Evolutionary conservation across 2,329 filamentous ascomycete species (phyloP).

Genomic region (Fusarium concolor): DNA sequence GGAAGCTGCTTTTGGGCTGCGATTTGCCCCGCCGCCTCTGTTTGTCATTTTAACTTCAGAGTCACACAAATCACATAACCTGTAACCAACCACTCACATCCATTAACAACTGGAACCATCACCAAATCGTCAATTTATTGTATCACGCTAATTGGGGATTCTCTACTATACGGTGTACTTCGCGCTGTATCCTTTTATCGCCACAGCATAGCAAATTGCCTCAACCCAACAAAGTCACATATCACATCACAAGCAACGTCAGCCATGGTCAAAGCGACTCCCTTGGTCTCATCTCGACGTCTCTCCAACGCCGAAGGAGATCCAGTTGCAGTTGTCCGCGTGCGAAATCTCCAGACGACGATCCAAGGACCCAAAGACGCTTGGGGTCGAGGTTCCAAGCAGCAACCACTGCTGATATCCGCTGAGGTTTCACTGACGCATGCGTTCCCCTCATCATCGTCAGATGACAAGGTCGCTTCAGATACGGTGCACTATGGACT

Average conservation of each 20-base stretch:
- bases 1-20: conserved; percentile 1
- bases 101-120: neutral
- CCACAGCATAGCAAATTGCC: conserved; percentile 5
- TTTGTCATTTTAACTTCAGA: conserved; percentile 30
- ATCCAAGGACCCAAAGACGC: conserved; percentile 72
- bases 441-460: conserved; percentile 68
- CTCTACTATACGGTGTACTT: neutral
- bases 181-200: neutral
- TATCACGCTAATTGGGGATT: neutral
- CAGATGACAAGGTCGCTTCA: conserved; percentile 69
- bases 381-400: conserved; percentile 70
- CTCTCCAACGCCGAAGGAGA: conserved; percentile 45
- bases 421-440: conserved; percentile 67
- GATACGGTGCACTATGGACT: conserved; percentile 82
- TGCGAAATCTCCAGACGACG: conserved; percentile 70
- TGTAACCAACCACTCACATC: conserved; percentile 5
- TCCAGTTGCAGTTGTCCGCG: conserved; percentile 62
- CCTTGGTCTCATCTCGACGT: conserved; percentile 42
- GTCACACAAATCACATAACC: conserved; percentile 28
- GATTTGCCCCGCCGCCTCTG: conserved; percentile 30
- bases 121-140: neutral
- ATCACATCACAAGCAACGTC: neutral
- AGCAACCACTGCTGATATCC: conserved; percentile 72
- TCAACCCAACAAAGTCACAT: conserved; percentile 16
- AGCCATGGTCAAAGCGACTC: conserved; percentile 36